Evolutionary conservation across 1,284 basidiomycete genomes (phyloP).

Genomic region (Apiotrichum siamense): DNA sequence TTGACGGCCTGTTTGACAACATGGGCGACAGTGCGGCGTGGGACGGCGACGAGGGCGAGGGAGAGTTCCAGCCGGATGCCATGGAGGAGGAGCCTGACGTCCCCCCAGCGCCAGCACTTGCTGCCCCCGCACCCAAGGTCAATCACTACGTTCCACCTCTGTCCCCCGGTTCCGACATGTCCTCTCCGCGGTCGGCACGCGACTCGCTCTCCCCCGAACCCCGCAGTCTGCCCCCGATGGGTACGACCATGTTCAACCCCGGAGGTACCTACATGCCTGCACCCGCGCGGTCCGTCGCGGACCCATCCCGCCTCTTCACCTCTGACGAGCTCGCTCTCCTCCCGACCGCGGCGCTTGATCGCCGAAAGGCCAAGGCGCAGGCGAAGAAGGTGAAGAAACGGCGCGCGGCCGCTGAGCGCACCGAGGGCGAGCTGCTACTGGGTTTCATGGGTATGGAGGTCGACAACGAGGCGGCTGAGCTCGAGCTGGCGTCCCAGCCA

Average conservation of each 20-base stretch:
- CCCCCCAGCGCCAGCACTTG: neutral
- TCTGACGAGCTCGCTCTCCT: conserved; percentile 40
- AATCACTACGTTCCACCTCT: conserved; percentile 3
- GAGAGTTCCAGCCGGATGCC: conserved; percentile 15
- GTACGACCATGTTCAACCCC: neutral
- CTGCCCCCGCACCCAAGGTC: neutral
- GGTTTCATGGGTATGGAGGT: conserved; percentile 43
- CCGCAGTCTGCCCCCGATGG: neutral
- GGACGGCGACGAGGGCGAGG: conserved; percentile 31
- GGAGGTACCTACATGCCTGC: conserved; percentile 5
- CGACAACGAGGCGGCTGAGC: conserved; percentile 15
- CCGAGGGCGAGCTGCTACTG: conserved; percentile 39
- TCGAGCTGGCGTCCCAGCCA: neutral
- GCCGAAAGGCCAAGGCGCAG: conserved; percentile 34
- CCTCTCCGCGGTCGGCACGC: conserved; percentile 3
- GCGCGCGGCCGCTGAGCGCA: conserved; percentile 31
- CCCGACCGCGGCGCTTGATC: conserved; percentile 29
- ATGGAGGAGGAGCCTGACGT: conserved; percentile 16
- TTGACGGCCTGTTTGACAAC: conserved; percentile 45
- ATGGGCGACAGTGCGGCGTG: conserved; percentile 40
- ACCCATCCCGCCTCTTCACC: conserved; percentile 33
- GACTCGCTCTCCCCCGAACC: conserved; percentile 8
- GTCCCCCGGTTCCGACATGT: conserved; percentile 6
- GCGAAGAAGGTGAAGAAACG: conserved; percentile 46
- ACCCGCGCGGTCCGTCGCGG: conserved; percentile 1